Base-by-base conservation (phyloP, 1,284 basidiomycete genomes). In the Ganoderma leucocontextum region DNA sequence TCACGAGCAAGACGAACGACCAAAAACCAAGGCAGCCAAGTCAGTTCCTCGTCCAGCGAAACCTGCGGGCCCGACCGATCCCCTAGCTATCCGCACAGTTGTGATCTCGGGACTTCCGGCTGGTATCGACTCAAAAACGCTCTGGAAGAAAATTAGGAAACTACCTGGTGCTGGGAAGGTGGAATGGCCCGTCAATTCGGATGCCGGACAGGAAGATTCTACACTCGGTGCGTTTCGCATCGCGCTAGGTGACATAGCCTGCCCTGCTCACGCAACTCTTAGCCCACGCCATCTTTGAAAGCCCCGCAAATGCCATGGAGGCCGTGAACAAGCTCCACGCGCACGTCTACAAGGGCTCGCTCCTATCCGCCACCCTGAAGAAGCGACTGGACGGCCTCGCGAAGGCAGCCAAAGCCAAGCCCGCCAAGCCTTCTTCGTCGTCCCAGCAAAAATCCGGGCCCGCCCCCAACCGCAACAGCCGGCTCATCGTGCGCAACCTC, bases 401-500 rank as follows among this genome's bases (percentile, higher is more conserved):
- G 5, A 90, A 90, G 69, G 80, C 85, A 2, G 73, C 79, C 33
- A 75, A 76, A 41, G 84, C 63, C 75, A 80, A 76, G 78, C 75
- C 75, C 58, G 77, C 52, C n/a, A 63, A 63, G 39, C 19, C 60
- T 0, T 35, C 42, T 3, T 15, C 22, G n/a, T 58, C 57, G 35
- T 36, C 70, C 8, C 66, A 72, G 25, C 47, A 72, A 17, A 84
- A 78, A 75, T 80, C 81, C 78, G 83, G 71, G 76, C 80, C 82
- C 2, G 84, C 84, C 1, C 90, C 91, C 0, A 91, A 83, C 72
- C 88, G 91, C 68, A 91, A 91, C 0, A 95, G 91, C 72, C 87
- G 97, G 42, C 86, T 99, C 62, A 98, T 99, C 75, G 87, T 99
- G 36, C 90, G 97, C 70, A 99, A 99, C 80, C 83, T 99, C 52